phyloP scores from a whole-genome alignment of 2,329 filamentous ascomycete genomes.

The Dryadomyces sulphureus region DNA sequence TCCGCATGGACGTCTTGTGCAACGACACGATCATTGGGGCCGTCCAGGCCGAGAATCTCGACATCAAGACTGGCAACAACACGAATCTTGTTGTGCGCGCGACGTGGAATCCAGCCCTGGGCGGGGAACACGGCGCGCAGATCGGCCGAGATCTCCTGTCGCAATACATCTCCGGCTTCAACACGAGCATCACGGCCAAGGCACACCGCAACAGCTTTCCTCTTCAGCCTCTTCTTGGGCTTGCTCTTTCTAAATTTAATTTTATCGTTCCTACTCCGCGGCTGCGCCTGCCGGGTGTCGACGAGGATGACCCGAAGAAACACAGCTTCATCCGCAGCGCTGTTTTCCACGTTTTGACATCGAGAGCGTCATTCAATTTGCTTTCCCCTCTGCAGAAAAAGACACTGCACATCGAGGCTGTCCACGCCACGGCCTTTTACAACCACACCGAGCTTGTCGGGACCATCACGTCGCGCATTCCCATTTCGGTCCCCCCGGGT shows the following conservation, averaged over 20 bases:
- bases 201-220: conserved; percentile 63
- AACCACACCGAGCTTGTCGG: conserved; percentile 68
- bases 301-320: conserved; percentile 22
- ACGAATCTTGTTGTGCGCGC: conserved; percentile 51
- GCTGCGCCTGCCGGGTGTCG: conserved; percentile 23
- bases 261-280: conserved; percentile 59
- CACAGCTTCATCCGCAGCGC: conserved; percentile 64
- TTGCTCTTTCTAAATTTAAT: conserved; percentile 56
- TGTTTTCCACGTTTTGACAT: conserved; percentile 74
- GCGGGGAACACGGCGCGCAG: conserved; percentile 43
- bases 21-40: conserved; percentile 66
- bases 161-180: conserved; percentile 75
- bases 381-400: conserved; percentile 62
- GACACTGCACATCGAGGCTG: conserved; percentile 59
- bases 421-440: conserved; percentile 78
- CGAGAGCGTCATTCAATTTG: conserved; percentile 72
- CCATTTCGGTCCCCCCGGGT: conserved; percentile 67
- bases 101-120: conserved; percentile 58
- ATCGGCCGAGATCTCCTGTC: conserved; percentile 64
- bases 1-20: conserved; percentile 60
- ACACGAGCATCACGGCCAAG: conserved; percentile 63
- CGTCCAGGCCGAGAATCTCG: conserved; percentile 49
- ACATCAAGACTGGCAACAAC: conserved; percentile 56
- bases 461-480: conserved; percentile 56
- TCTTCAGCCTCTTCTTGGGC: conserved; percentile 53